Percentiles rank a stretch among this genome's conserved stretches.
These are phyloP conservation scores for Noccaea bulbosa DNA, from an alignment of 345 rosid genomes.

Conservation along the genomic window DNA sequence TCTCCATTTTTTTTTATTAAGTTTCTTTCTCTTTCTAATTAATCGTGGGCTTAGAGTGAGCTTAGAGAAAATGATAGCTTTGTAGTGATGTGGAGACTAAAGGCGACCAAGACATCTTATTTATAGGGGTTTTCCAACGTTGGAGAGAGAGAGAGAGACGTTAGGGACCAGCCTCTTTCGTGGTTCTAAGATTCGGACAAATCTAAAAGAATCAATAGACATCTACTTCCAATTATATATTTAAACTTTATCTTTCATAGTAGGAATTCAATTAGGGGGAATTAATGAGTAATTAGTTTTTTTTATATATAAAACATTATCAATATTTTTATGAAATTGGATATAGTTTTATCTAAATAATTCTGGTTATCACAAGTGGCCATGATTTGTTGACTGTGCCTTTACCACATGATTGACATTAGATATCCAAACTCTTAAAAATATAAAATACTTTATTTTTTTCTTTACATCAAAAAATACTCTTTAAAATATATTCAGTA, in stretches of 20 bases:
- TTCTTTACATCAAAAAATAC: no score
- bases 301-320: not conserved
- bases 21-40: constrained; percentile 16
- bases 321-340: not conserved
- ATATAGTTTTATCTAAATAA: not conserved
- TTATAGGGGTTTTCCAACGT: constrained; percentile 34
- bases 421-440: not conserved
- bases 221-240: not conserved
- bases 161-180: not conserved
- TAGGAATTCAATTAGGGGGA: not conserved
- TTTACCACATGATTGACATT: not conserved
- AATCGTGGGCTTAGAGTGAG: constrained; percentile 5
- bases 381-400: not conserved
- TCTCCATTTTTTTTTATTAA: constrained; percentile 30
- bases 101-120: constrained; percentile 31
- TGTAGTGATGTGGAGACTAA: constrained; percentile 37
- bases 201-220: constrained; percentile 9
- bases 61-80: constrained; percentile 19
- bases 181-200: constrained; percentile 22
- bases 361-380: not conserved
- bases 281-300: not conserved
- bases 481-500: no score
- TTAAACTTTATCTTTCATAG: constrained; percentile 2
- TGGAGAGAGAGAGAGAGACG: constrained; percentile 14
- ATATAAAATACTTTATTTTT: no score